These are phyloP conservation scores for Adansonia grandidieri DNA, from an alignment of 441 rosid genomes.

Conservation along the genomic window DNA sequence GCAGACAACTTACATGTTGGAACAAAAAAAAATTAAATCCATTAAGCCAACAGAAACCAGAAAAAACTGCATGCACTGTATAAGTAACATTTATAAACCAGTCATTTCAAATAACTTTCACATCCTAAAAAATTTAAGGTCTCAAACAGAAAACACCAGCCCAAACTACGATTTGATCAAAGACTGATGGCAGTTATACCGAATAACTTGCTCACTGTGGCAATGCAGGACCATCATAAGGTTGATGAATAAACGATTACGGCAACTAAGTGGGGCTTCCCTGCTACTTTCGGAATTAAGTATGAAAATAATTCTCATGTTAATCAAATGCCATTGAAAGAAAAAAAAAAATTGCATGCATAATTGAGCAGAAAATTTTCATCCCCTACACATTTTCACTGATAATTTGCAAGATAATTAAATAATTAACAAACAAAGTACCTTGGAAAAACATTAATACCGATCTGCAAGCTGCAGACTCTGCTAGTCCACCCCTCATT, in stretches of 20 bases:
- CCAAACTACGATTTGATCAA: background rate
- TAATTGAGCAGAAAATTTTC: background rate
- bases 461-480: conserved; percentile 71
- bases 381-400: background rate
- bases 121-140: background rate
- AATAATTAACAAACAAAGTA: conserved; percentile 32
- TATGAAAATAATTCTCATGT: background rate
- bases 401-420: conserved; percentile 15
- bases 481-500: conserved; percentile 77
- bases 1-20: background rate
- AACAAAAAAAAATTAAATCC: background rate
- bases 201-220: background rate
- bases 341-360: background rate
- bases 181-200: background rate
- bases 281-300: background rate
- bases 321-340: background rate
- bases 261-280: background rate
- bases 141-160: background rate
- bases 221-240: background rate
- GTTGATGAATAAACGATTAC: conserved; percentile 8
- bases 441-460: conserved; percentile 90
- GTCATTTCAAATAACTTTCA: background rate
- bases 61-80: background rate
- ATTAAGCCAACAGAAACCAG: background rate
- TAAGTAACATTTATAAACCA: background rate